phyloP scores from a whole-genome alignment of 805 yeast genomes.

The Starmerella tilneyi region DNA sequence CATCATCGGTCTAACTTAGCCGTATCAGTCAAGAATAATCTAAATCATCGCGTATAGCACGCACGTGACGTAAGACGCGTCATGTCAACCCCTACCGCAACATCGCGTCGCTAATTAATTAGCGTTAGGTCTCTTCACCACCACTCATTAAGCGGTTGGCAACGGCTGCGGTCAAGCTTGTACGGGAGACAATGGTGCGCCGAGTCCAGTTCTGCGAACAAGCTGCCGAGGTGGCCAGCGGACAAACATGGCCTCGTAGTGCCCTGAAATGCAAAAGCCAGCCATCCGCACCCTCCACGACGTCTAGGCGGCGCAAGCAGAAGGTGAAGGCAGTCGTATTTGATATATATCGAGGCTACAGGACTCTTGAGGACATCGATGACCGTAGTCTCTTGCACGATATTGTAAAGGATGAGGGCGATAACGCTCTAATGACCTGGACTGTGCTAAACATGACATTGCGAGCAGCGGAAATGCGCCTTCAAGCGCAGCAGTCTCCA shows the following conservation, averaged over 20 bases:
- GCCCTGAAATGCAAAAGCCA: slow-evolving; percentile 1
- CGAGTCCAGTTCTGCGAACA: slow-evolving; percentile 1
- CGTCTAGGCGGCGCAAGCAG: not conserved
- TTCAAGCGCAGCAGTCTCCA: not conserved
- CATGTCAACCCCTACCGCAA: not conserved
- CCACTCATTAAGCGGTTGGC: slow-evolving; percentile 2
- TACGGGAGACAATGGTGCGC: too few relatives aligned
- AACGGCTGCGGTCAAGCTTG: too few relatives aligned
- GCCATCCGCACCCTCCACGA: not conserved
- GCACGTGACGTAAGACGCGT: slow-evolving; percentile 3
- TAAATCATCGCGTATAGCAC: too few relatives aligned
- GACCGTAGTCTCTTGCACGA: not conserved
- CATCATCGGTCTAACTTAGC: too few relatives aligned
- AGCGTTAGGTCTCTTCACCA: not conserved
- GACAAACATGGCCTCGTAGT: slow-evolving; percentile 1
- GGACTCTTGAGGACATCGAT: not conserved
- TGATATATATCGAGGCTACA: slow-evolving; percentile 3
- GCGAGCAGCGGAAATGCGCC: slow-evolving; percentile 1
- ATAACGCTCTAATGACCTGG: slow-evolving; percentile 4
- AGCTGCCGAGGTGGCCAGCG: not conserved
- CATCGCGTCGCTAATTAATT: slow-evolving; percentile 5
- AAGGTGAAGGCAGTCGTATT: not conserved
- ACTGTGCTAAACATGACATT: slow-evolving; percentile 1
- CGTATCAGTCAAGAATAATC: too few relatives aligned
- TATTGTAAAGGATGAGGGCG: not conserved